Conservation (phyloP, 352 stramenopile genomes). For the Globisporangium paddicum region DNA sequence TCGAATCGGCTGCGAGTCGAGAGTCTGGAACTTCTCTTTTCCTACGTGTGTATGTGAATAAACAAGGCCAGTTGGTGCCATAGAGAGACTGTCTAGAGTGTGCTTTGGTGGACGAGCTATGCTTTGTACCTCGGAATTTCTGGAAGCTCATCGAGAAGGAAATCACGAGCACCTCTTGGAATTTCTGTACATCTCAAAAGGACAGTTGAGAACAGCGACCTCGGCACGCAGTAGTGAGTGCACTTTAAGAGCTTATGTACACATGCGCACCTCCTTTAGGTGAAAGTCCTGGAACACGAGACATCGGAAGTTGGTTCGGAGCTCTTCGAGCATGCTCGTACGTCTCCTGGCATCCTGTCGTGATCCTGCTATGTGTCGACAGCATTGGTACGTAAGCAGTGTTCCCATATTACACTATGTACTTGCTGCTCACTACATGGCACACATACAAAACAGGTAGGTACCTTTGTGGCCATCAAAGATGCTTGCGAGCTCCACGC, state of each 20-base stretch:
- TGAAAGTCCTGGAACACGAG: conserved; percentile 47
- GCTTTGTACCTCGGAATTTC: conserved; percentile 29
- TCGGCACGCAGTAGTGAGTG: not conserved
- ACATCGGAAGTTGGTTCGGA: conserved; percentile 41
- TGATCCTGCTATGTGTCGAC: not conserved
- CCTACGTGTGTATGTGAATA: too few species aligned
- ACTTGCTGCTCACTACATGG: too few species aligned
- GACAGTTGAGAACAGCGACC: not conserved
- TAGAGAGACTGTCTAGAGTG: too few species aligned
- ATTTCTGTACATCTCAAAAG: conserved; percentile 21
- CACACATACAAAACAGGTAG: too few species aligned
- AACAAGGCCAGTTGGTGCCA: too few species aligned
- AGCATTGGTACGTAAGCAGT: not conserved
- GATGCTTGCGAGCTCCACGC: conserved; percentile 56
- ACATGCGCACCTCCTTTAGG: conserved; percentile 14
- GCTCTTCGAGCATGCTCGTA: conserved; percentile 44
- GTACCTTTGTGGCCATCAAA: conserved; percentile 27
- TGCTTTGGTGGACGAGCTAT: not conserved
- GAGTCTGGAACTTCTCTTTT: conserved; percentile 46
- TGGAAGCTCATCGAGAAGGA: conserved; percentile 79
- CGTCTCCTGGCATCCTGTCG: not conserved
- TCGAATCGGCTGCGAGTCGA: conserved; percentile 43
- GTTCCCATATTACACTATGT: too few species aligned
- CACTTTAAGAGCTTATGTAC: not conserved
- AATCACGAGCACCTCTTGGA: conserved; percentile 57